Percentiles rank a stretch among this genome's conserved stretches.
These are phyloP conservation scores for Trichosporon coremiiforme DNA, from an alignment of 1,284 basidiomycete genomes.

Conservation along the genomic window DNA sequence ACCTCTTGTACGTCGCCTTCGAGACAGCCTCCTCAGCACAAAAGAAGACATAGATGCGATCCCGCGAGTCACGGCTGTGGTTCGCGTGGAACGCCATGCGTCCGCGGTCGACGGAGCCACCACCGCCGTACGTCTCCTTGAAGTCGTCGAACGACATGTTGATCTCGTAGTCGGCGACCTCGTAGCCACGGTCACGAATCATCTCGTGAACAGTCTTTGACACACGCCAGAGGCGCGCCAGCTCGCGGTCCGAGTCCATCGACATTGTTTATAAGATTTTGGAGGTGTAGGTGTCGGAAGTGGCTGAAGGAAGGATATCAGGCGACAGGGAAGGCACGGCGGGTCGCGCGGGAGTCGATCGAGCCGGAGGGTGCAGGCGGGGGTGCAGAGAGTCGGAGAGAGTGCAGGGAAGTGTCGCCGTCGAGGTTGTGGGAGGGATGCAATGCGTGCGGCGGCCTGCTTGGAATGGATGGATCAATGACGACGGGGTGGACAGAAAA, in stretches of 20 bases:
- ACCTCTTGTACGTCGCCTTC: constrained; percentile 96
- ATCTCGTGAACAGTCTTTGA: constrained; percentile 97
- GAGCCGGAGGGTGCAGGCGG: background rate
- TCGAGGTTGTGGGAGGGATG: constrained; percentile 3
- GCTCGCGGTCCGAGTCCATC: constrained; percentile 50
- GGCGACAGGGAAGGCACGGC: background rate
- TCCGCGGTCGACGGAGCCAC: constrained; percentile 62
- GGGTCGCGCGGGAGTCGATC: background rate
- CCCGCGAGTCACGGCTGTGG: constrained; percentile 66
- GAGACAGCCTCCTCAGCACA: constrained; percentile 88
- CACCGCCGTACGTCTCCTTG: constrained; percentile 44
- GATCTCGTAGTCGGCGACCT: constrained; percentile 56
- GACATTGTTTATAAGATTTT: constrained; percentile 34
- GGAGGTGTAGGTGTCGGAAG: background rate
- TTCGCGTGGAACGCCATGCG: constrained; percentile 86
- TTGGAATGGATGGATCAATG: constrained; percentile 15
- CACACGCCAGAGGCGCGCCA: constrained; percentile 81
- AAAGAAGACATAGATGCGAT: constrained; percentile 94
- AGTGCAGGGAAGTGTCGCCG: background rate
- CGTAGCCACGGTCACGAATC: constrained; percentile 74
- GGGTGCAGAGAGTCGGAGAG: background rate
- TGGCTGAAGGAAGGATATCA: background rate
- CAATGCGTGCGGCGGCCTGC: constrained; percentile 10
- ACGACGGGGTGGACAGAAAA: constrained; percentile 10
- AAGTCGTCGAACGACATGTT: constrained; percentile 57